Base-by-base conservation (phyloP, 2,329 filamentous ascomycete species). In the Akanthomyces dipterigenus region DNA sequence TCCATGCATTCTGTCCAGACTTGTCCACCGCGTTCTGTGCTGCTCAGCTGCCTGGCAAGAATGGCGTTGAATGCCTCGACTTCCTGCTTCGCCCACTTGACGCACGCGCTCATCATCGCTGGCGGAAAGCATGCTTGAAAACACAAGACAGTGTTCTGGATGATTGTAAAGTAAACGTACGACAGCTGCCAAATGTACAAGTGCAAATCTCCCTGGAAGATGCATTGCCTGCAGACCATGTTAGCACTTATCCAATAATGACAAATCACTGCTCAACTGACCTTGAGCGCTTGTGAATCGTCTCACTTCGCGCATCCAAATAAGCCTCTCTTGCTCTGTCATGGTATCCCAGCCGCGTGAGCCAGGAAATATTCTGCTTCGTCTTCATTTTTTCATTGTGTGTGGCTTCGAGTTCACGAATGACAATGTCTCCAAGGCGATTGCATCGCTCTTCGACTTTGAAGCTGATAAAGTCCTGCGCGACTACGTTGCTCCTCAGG, bases 41-140 rank as follows among this genome's bases (percentile, higher is more conserved):
- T 92, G 75, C 91, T 96, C 64, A 99, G 78, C 75, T 98, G 95
- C 63, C 93, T 82, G 40, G 83, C 85, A 42, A 99, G 79, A 55
- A 95, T 86, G 50, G 81, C 82, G 69, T 97, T 98, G 79, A 98
- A 98, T 2, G 87, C 87, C 68, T 97, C 93, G 1, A 98, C 86
- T 71, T 96, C 88, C 68, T 95, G 89, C 75, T 97, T 98, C n/a
- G 92, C 93, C 95, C 95, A 99, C 71, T 93, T 96, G 68, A 99
- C 93, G 68, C 92, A 96, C 0, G 93, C 92, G 69, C 91, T 96
- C 83, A 95, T 96, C 79, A 95, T 91, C 16, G 87, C 81, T 28
- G 90, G 83, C 12, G 92, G 88, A 71, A 98, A 98, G 72, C 91
- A 96, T 58, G 80, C 78, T 70, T 96, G 91, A 75, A 95, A 97